Percentiles rank a stretch among this genome's conserved stretches.
phyloP scores from a whole-genome alignment of 805 yeast genomes.

The Zygosaccharomyces bisporus region DNA sequence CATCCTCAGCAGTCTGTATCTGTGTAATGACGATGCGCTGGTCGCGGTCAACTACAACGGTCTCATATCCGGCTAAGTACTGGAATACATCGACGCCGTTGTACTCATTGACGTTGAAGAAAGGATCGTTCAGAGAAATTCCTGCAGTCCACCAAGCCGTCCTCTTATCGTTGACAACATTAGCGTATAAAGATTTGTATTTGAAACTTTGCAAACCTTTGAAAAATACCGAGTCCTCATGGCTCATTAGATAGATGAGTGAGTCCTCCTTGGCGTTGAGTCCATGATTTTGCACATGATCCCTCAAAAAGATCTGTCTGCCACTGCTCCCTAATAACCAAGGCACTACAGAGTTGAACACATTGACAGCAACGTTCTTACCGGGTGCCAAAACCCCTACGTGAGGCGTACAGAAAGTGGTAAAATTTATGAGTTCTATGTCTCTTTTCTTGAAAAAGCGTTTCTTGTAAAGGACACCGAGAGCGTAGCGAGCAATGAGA shows the following conservation, averaged over 20 bases:
- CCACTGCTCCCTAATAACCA: constrained; percentile 67
- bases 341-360: constrained; percentile 65
- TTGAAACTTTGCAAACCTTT: constrained; percentile 53
- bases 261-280: constrained; percentile 38
- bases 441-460: constrained; percentile 41
- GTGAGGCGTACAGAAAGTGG: constrained; percentile 68
- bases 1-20: constrained; percentile 51
- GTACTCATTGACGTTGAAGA: constrained; percentile 40
- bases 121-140: constrained; percentile 60
- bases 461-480: constrained; percentile 63
- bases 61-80: constrained; percentile 51
- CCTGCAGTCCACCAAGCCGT: constrained; percentile 83
- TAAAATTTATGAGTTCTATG: constrained; percentile 57
- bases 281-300: constrained; percentile 30
- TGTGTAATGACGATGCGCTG: constrained; percentile 40
- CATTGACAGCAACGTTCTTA: constrained; percentile 42
- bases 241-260: constrained; percentile 62
- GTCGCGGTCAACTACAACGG: constrained; percentile 51
- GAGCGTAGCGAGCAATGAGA: constrained; percentile 67
- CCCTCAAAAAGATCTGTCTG: constrained; percentile 64
- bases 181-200: constrained; percentile 60
- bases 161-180: constrained; percentile 73
- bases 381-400: constrained; percentile 65
- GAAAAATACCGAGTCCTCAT: constrained; percentile 55
- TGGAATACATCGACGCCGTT: constrained; percentile 46